Percentiles rank a stretch among this genome's conserved stretches.
Conservation (phyloP, 1,284 basidiomycete species). For the Sphagnurus paluster region DNA sequence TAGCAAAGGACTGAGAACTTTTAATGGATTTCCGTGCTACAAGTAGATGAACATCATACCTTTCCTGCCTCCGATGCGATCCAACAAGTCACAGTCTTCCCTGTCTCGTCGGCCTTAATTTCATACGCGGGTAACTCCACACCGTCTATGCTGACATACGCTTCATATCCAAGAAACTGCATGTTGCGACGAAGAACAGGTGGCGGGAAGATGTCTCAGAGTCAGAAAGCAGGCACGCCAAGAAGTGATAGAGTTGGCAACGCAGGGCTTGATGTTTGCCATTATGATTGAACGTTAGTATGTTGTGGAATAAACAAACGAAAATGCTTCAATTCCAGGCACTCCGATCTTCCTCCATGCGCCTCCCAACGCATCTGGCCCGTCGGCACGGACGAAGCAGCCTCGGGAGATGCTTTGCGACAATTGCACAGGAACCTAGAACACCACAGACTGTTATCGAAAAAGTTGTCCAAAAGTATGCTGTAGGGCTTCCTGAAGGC, state of each 20-base stretch:
- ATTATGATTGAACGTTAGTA: no score
- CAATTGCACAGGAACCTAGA: slow-evolving; percentile 20
- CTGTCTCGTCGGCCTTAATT: slow-evolving; percentile 1
- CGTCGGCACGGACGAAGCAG: slow-evolving; percentile 4
- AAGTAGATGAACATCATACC: no score
- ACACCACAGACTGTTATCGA: slow-evolving; percentile 92
- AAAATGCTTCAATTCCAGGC: background rate
- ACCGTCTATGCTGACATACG: slow-evolving; percentile 7
- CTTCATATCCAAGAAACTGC: slow-evolving; percentile 2
- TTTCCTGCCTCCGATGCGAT: slow-evolving; percentile 16
- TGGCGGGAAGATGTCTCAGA: no score
- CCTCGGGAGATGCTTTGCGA: slow-evolving; percentile 18
- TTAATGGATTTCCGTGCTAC: background rate
- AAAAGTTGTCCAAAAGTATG: slow-evolving; percentile 97
- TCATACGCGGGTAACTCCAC: slow-evolving; percentile 8
- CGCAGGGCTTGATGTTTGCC: no score
- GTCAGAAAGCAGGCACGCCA: no score
- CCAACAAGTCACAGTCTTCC: slow-evolving; percentile 11
- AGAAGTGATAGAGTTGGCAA: no score
- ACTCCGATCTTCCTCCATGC: slow-evolving; percentile 4
- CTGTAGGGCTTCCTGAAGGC: slow-evolving; percentile 79
- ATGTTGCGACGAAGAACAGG: background rate
- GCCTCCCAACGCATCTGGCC: slow-evolving; percentile 16
- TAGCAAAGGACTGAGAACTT: slow-evolving; percentile 1
- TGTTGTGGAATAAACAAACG: no score